These are phyloP conservation scores for Fusarium xylarioides DNA, from an alignment of 2,329 filamentous ascomycete species.

Conservation along the genomic window DNA sequence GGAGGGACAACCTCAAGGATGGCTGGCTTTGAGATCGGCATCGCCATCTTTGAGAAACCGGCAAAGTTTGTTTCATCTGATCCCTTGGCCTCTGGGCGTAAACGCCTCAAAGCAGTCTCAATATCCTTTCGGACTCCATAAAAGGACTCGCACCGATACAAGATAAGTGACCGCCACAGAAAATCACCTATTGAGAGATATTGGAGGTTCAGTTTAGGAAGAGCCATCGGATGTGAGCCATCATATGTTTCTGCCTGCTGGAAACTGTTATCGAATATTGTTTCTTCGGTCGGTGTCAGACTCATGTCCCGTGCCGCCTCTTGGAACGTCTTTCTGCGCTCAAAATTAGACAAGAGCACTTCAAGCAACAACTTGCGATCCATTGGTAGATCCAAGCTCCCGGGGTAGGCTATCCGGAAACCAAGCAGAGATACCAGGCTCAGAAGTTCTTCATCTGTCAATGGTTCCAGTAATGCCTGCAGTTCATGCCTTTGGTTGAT, in stretches of 20 bases:
- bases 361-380: slow-evolving; percentile 75
- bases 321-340: slow-evolving; percentile 83
- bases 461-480: slow-evolving; percentile 73
- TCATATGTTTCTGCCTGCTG: slow-evolving; percentile 87
- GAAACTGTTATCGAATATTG: slow-evolving; percentile 81
- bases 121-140: slow-evolving; percentile 94
- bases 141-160: slow-evolving; percentile 91
- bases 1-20: slow-evolving; percentile 87
- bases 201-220: slow-evolving; percentile 95
- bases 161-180: slow-evolving; percentile 89
- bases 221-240: slow-evolving; percentile 84
- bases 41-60: slow-evolving; percentile 90
- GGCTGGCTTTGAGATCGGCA: slow-evolving; percentile 84
- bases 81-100: slow-evolving; percentile 74
- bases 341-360: slow-evolving; percentile 77
- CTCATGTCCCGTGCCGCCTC: slow-evolving; percentile 76
- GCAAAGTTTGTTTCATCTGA: slow-evolving; percentile 77
- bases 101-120: slow-evolving; percentile 79
- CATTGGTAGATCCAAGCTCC: slow-evolving; percentile 68
- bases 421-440: slow-evolving; percentile 75
- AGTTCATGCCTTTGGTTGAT: slow-evolving; percentile 85
- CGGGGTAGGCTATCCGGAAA: slow-evolving; percentile 85
- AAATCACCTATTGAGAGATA: slow-evolving; percentile 97
- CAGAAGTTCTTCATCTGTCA: slow-evolving; percentile 79
- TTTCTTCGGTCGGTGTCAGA: slow-evolving; percentile 83